Evolutionary conservation across 2,329 filamentous ascomycete genomes (phyloP).

Genomic region (Colletotrichum phormii): DNA sequence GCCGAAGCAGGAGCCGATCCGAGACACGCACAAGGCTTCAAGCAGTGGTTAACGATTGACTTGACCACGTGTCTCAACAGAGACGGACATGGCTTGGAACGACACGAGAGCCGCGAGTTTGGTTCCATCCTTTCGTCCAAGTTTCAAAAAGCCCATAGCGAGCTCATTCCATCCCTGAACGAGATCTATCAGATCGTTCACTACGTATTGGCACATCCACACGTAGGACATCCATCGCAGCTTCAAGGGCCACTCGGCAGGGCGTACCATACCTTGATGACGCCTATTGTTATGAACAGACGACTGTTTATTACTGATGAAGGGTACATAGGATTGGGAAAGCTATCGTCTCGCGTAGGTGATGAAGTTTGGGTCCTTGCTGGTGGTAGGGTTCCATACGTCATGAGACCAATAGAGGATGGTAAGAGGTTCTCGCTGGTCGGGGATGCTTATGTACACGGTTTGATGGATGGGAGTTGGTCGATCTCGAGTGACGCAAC

Average conservation of each 20-base stretch:
- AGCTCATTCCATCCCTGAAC: not conserved
- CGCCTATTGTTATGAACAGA: not conserved
- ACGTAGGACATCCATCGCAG: not conserved
- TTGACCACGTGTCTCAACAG: not conserved
- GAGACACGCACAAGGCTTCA: not conserved
- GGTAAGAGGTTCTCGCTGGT: not conserved
- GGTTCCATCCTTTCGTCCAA: not conserved
- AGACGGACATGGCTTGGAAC: not conserved
- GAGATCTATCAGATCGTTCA: not conserved
- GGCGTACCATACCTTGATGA: not conserved
- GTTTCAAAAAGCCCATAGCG: not conserved
- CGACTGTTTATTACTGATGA: not conserved
- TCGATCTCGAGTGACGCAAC: not conserved
- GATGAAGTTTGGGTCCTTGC: not conserved
- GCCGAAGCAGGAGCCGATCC: not conserved
- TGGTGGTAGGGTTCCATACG: not conserved
- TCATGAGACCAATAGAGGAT: not conserved
- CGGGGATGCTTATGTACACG: not conserved
- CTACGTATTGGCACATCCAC: not conserved
- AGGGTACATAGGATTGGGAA: not conserved
- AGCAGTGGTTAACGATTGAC: not conserved
- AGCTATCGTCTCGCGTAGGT: not conserved
- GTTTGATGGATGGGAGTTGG: not conserved
- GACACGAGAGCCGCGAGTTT: not conserved
- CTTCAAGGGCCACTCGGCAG: not conserved